These are phyloP conservation scores for Gastrolobium villosum DNA, from an alignment of 306 rosid genomes.

Conservation along the genomic window DNA sequence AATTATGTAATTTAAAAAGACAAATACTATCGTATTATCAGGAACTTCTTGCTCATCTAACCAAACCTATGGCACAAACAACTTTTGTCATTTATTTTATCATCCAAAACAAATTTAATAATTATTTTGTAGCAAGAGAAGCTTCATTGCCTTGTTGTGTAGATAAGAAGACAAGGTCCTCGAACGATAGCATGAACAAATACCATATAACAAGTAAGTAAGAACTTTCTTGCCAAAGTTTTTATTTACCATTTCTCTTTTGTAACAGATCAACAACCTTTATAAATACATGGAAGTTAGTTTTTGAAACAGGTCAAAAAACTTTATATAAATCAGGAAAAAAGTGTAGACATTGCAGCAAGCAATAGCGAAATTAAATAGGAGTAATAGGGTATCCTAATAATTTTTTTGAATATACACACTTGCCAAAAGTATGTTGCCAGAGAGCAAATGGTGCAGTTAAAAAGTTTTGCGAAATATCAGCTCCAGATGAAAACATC, in stretches of 20 bases:
- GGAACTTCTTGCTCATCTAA: constrained; percentile 22
- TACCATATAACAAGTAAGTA: not conserved
- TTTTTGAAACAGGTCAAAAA: not conserved
- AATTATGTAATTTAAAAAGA: too few relatives aligned
- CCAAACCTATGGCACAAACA: not conserved
- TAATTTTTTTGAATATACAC: not conserved
- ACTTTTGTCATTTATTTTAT: not conserved
- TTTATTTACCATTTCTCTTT: not conserved
- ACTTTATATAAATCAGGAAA: not conserved
- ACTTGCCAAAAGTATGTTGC: not conserved
- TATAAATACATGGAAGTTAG: not conserved
- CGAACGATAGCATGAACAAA: not conserved
- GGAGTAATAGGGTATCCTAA: too few relatives aligned
- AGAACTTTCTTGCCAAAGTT: constrained; percentile 2
- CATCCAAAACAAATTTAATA: not conserved
- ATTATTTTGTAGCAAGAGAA: constrained; percentile 30
- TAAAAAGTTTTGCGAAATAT: too few relatives aligned
- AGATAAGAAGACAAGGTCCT: not conserved
- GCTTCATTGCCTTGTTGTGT: constrained; percentile 34
- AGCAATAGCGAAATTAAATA: too few relatives aligned
- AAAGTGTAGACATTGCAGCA: not conserved
- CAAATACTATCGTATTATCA: too few relatives aligned
- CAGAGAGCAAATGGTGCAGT: not conserved
- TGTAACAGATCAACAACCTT: not conserved
- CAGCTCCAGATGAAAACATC: not conserved